Base-by-base conservation (phyloP, 2,329 filamentous ascomycete species). In the Fusarium falciforme region DNA sequence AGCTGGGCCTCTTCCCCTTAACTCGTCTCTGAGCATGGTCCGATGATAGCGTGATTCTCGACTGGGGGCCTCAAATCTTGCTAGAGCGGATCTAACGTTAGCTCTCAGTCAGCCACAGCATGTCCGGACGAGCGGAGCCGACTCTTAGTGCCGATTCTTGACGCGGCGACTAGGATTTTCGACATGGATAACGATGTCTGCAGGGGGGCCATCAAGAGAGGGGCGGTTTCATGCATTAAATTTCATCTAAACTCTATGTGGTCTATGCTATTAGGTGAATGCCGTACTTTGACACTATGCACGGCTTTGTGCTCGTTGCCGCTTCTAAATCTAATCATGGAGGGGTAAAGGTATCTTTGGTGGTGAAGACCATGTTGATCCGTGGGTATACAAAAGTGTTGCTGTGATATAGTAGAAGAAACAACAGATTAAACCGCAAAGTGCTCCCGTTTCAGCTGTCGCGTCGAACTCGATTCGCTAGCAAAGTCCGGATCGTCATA, bases 391-490 rank as follows among this genome's bases (percentile, higher is more conserved):
- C 12, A 14, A 16, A 22, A 6, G 22, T 52, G n/a, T 31, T 17
- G 25, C 16, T 42, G 27, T 27, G 5, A 27, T 16, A 11, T 35
- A 3, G 11, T 20, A 22, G 10, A 22, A 27, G 14, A 52, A 29
- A 42, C 47, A 29, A 12, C 5, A 20, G 5, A n/a, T 57, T 44
- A 73, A 11, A 64, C 58, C 6, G 72, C 44, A 33, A 68, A 78
- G n/a, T 60, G 36, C 6, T 78, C 77, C 54, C 64, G 68, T 33
- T 79, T 79, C 12, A 79, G 16, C 9, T 76, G 68, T 5, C 74
- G 29, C 2, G 77, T 79, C 2, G 77, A 79, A 33, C 77, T 79
- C 2, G 77, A 78, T 54, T 79, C 77, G 61, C 77, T 79, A 17
- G 47, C 63, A 52, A 70, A 55, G 20, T 75, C 69, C 6, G 66